Percentiles rank a stretch among this genome's conserved stretches.
Evolutionary conservation across 106 monocot genomes (phyloP).

Genomic region (Dioscorea alata): DNA sequence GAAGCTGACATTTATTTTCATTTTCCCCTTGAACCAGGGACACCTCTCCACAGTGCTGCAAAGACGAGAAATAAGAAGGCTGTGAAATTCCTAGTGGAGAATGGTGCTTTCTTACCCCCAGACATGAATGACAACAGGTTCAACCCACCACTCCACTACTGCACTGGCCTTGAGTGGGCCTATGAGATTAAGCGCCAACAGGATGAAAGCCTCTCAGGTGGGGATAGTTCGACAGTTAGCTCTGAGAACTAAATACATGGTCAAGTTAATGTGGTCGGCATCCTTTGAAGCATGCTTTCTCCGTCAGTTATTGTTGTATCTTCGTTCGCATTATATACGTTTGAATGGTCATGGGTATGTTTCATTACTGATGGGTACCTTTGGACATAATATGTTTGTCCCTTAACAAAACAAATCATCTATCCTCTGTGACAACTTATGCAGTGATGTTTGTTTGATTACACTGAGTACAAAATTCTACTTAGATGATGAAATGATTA

Average conservation of each 20-base stretch:
- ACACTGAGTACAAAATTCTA: no score
- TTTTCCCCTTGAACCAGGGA: slow-evolving; percentile 56
- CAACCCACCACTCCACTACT: slow-evolving; percentile 97
- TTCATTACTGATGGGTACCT: no score
- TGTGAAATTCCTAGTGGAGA: slow-evolving; percentile 80
- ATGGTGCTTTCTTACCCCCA: slow-evolving; percentile 84
- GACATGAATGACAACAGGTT: slow-evolving; percentile 80
- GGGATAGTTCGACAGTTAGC: slow-evolving; percentile 35
- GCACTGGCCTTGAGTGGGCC: slow-evolving; percentile 95
- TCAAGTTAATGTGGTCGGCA: no score
- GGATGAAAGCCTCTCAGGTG: slow-evolving; percentile 21
- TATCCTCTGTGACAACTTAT: no score
- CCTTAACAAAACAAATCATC: no score
- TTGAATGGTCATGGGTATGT: no score
- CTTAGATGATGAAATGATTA: no score
- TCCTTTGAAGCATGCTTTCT: no score
- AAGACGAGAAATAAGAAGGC: slow-evolving; percentile 86
- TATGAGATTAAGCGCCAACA: slow-evolving; percentile 63
- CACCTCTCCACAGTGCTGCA: slow-evolving; percentile 89
- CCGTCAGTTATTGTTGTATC: no score
- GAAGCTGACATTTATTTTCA: neutral
- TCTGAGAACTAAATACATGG: slow-evolving; percentile 28
- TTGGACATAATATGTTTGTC: no score
- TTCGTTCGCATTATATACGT: no score
- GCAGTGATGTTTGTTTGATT: no score